Evolutionary conservation across 2,329 filamentous ascomycete genomes (phyloP), one percentile per base, ranked within the genome.

Genomic region (Pseudocercospora fuligena): DNA sequence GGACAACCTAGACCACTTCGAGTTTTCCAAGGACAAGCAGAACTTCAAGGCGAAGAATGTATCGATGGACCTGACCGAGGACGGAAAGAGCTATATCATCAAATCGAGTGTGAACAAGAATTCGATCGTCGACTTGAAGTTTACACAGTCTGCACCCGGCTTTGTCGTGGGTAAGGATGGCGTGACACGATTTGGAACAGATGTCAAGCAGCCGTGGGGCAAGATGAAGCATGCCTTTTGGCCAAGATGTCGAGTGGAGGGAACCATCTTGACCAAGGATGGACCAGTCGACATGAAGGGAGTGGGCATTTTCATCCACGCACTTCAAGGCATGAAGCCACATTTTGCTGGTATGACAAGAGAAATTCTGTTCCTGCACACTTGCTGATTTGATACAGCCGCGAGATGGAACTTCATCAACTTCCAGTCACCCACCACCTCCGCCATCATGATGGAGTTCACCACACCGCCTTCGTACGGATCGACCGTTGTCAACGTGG

Each of bases 291-390:
- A 97, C 78, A 89, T 97, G 79, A 90, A 88, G 75, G 94, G 94
- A 65, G 88, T 85, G 69, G 93, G 89, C 33, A 83, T 96, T 75
- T 94, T 93, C 81, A 85, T 90, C 72, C 91, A 95, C 79, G 94
- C 93, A 47, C 83, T 98, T 60, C 95, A 98, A 82, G 95, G 94
- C 78, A 98, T 98, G 94, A 99, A 99, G 86, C 95, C 95, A 47
- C 95, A 99, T 80, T 96, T 99, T 78, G 92, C 93, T 66, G 94
- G 87, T 89, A 82, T 74, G 82, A 74, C 58, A 40, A 7, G 21
- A 61, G 23, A 60, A 59, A 67, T 61, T 36, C 46, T 54, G 33
- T 49, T 5, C 54, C 4, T 16, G 33, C 7, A 11, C 7, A 16
- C 31, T 12, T 40, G 57, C 67, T 69, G 47, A 72, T 58, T 49